Evolutionary conservation across 2,329 filamentous ascomycete species (phyloP).

Genomic region (Colletotrichum karsti): DNA sequence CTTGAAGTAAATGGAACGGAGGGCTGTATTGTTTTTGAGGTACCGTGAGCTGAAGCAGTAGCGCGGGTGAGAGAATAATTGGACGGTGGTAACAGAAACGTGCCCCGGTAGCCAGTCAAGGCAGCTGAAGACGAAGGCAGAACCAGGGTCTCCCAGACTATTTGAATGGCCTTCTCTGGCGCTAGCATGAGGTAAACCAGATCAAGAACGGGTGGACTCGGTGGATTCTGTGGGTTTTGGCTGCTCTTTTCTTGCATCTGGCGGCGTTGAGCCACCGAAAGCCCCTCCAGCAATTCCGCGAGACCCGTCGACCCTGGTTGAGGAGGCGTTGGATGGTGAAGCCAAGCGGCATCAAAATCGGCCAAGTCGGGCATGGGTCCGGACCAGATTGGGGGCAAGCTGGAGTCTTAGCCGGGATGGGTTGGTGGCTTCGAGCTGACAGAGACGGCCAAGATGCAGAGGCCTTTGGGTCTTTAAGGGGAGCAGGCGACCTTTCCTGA

Average conservation of each 20-base stretch:
- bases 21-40: not conserved
- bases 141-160: slow-evolving; percentile 20
- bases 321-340: slow-evolving; percentile 24
- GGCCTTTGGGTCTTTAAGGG: not conserved
- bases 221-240: slow-evolving; percentile 13
- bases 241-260: slow-evolving; percentile 18
- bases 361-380: not conserved
- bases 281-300: slow-evolving; percentile 22
- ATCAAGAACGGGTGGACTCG: slow-evolving; percentile 12
- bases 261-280: slow-evolving; percentile 6
- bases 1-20: slow-evolving; percentile 12
- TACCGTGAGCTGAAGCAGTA: slow-evolving; percentile 19
- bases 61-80: slow-evolving; percentile 23
- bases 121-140: not conserved
- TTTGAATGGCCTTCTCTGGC: slow-evolving; percentile 15
- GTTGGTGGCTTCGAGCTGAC: slow-evolving; percentile 16
- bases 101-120: not conserved
- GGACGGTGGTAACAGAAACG: slow-evolving; percentile 6
- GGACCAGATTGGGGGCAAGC: not conserved
- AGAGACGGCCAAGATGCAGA: not conserved
- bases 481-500: slow-evolving; percentile 8
- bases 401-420: not conserved
- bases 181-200: slow-evolving; percentile 14
- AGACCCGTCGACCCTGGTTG: slow-evolving; percentile 16
- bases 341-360: not conserved